These are phyloP conservation scores for Boletus pseudopeckii DNA, from an alignment of 768 basidiomycete genomes.

Conservation along the genomic window DNA sequence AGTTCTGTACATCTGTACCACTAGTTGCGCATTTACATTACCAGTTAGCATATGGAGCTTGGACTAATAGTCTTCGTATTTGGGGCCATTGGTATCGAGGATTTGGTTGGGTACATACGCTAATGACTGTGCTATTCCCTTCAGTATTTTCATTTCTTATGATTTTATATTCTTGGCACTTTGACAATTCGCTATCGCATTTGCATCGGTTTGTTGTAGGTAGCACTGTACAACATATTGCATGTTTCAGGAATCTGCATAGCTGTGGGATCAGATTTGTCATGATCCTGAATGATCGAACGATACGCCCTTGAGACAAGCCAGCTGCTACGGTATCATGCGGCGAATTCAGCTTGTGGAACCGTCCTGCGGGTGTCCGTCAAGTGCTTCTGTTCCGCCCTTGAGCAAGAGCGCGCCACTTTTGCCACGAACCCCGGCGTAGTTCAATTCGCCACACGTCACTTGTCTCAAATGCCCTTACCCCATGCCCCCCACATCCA, in stretches of 20 bases:
- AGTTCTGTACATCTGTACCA: constrained; percentile 32
- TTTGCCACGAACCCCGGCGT: background rate
- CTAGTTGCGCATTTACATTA: constrained; percentile 35
- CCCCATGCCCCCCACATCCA: constrained; percentile 26
- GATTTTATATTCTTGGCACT: constrained; percentile 29
- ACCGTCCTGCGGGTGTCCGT: constrained; percentile 10
- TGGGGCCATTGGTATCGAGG: constrained; percentile 25
- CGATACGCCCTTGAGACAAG: no score
- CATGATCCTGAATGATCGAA: constrained; percentile 1
- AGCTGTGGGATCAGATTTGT: background rate
- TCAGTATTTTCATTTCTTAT: constrained; percentile 21
- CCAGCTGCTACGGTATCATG: no score
- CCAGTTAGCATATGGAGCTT: constrained; percentile 30
- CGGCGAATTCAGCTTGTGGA: constrained; percentile 1
- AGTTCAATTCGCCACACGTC: constrained; percentile 4
- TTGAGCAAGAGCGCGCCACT: background rate
- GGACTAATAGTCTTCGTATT: constrained; percentile 32
- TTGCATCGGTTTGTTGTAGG: constrained; percentile 30
- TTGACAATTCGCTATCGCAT: constrained; percentile 26
- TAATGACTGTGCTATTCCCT: constrained; percentile 30
- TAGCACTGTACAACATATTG: constrained; percentile 25
- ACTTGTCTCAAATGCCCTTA: constrained; percentile 7
- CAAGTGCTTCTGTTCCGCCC: constrained; percentile 10
- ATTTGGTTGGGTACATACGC: constrained; percentile 26
- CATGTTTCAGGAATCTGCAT: constrained; percentile 7